A percentile compares a stretch with the other conserved stretches of the same genome.
These are phyloP conservation scores for Moelleriella libera DNA, from an alignment of 2,329 filamentous ascomycete species.

Conservation along the genomic window DNA sequence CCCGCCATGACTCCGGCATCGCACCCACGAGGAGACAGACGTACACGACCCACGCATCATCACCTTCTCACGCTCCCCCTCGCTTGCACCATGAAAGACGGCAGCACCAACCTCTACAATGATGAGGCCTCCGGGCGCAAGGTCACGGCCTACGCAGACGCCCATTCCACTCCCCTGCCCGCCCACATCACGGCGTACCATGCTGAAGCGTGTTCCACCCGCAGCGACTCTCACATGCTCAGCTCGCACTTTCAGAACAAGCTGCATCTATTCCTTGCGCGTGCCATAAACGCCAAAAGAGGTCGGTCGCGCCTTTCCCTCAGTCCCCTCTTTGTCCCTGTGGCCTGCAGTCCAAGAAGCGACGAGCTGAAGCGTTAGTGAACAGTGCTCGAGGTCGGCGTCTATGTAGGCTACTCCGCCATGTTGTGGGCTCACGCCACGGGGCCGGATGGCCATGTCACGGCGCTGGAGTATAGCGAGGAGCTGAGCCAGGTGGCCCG, in stretches of 20 bases:
- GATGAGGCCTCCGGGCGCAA: constrained; percentile 23
- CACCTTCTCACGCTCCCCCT: not conserved
- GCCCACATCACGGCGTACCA: constrained; percentile 27
- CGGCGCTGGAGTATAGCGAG: constrained; percentile 28
- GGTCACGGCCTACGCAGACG: constrained; percentile 27
- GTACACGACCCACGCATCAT: not conserved
- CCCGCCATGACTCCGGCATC: no score
- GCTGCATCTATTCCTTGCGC: constrained; percentile 25
- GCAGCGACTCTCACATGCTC: constrained; percentile 20
- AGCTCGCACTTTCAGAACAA: constrained; percentile 27
- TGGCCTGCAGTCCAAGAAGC: not conserved
- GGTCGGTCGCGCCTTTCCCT: constrained; percentile 10
- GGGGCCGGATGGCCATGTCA: constrained; percentile 26
- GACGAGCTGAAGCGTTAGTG: no score
- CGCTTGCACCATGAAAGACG: constrained; percentile 21
- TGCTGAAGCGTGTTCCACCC: constrained; percentile 11
- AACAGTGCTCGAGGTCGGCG: constrained; percentile 32
- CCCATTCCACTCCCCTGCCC: constrained; percentile 27
- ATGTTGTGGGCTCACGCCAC: constrained; percentile 33
- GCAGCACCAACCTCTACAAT: constrained; percentile 24
- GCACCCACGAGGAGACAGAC: no score
- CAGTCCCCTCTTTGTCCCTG: not conserved
- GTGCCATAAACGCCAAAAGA: constrained; percentile 24
- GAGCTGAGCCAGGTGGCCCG: constrained; percentile 27
- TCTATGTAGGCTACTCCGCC: constrained; percentile 34